Base-by-base conservation (phyloP, 768 basidiomycete species). In the Nidularia sp. region DNA sequence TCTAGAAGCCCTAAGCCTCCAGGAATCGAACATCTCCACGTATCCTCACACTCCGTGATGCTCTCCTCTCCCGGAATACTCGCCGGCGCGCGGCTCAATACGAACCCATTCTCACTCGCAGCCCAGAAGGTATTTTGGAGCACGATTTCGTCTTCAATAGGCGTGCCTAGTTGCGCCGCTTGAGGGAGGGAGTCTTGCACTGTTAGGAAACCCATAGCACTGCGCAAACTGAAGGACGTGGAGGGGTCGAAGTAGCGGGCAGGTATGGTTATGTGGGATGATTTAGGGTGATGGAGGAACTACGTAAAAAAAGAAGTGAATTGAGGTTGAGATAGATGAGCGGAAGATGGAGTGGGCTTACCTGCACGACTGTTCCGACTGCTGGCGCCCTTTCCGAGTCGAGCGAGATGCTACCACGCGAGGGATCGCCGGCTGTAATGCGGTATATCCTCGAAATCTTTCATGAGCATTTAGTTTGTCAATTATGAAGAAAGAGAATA, bases 351-450 rank as follows among this genome's bases (percentile, higher is more conserved):
- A 31, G 12, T 34, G n/a, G 9, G 58, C 57, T 44, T 72, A 68
- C 69, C 68, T 82, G 79, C 12, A 88, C 78, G 2, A 58, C 53
- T 5, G 76, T 67, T n/a, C 81, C 84, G 10, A 67, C 60, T 2
- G 57, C 57, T 2, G 85, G 86, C 2, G 84, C 78, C 10, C 67
- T 69, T 18, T 73, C 68, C 1, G 79, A 69, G 18, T 81, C 79
- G 0, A 91, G 68, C 1, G 88, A 80, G 10, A 90, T 74, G 3
- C 77, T 75, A 2, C 89, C 89, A 5, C 67, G 77, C 12, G 82
- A 81, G 1, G 86, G 88, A 60, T 86, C 87, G 2, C 89, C 89
- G 0, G 88, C 84, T 22, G 74, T 81, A 53, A 91, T 83, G 50
- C 68, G 75, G 58, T 79, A 79, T 36, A 85, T 70, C 45, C 76